Percentiles rank a stretch among this genome's conserved stretches.
Evolutionary conservation across 1,139 yeast species (phyloP).

Genomic region (Yamadazyma triangularis): DNA sequence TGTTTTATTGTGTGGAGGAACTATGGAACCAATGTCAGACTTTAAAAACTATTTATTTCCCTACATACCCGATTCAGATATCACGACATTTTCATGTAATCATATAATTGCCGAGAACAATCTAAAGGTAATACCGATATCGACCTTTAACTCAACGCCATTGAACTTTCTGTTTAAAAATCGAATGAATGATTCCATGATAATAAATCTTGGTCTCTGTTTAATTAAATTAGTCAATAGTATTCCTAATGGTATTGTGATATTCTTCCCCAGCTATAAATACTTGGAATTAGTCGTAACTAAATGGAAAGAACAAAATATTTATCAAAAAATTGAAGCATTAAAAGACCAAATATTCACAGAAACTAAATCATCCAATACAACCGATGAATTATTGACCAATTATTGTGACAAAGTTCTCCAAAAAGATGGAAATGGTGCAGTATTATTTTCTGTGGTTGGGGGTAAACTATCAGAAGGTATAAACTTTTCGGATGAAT

Average conservation of each 20-base stretch:
- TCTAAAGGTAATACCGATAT: conserved; percentile 55
- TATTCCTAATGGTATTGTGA: conserved; percentile 74
- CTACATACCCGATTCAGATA: conserved; percentile 30
- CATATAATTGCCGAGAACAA: conserved; percentile 78
- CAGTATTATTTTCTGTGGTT: conserved; percentile 76
- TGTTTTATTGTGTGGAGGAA: conserved; percentile 87
- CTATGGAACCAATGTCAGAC: conserved; percentile 88
- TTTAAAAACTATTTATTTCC: conserved; percentile 67
- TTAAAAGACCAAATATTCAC: conserved; percentile 43
- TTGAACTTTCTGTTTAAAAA: conserved; percentile 71
- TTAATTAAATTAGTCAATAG: conserved; percentile 36
- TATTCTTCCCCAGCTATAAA: conserved; percentile 82
- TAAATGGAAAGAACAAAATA: conserved; percentile 44
- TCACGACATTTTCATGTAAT: conserved; percentile 67
- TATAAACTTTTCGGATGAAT: conserved; percentile 79
- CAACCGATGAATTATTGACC: conserved; percentile 42
- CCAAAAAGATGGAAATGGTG: conserved; percentile 36
- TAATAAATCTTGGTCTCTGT: conserved; percentile 50
- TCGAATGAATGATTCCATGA: conserved; percentile 45
- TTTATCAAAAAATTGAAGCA: conserved; percentile 27
- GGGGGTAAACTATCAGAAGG: conserved; percentile 97
- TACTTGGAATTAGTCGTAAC: conserved; percentile 51
- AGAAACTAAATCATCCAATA: conserved; percentile 48
- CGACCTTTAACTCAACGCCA: conserved; percentile 14
- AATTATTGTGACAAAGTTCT: conserved; percentile 39